Base-by-base conservation (phyloP, 352 stramenopile genomes). In the Vaucheria bursata region DNA sequence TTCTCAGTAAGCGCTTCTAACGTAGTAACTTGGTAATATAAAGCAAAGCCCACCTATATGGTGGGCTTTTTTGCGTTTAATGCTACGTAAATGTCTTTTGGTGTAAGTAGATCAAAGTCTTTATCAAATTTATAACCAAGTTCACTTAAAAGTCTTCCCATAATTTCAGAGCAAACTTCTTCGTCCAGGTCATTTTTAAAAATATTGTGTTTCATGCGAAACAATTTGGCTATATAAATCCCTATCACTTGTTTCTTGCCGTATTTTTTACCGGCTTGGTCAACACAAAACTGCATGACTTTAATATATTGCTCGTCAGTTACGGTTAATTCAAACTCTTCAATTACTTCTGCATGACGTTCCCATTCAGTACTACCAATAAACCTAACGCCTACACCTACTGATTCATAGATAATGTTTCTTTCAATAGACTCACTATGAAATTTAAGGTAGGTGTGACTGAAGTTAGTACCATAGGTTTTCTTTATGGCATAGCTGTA, bases 81-180 rank as follows among this genome's bases (percentile, higher is more conserved):
- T n/a, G n/a, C n/a, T n/a, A n/a, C n/a, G n/a, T 59, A 25, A 59
- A 59, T 59, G 25, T 59, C 45, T 59, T 59, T 59, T 59, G 45
- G 45, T 18, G 45, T 59, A 59, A 59, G 12, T 59, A 59, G 25
- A 59, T 59, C 25, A 25, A 59, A 18, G 45, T 59, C 25, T 18
- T 18, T 59, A 25, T 18, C 12, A 59, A 59, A 18, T 18, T 59
- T 59, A 25, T 59, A 59, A 18, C 45, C 45, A 18, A 18, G 12
- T 59, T 18, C 12, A 18, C 25, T 18, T 59, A 59, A 25, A 18
- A 59, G 18, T 59, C 25, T 25, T 18, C 12, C 45, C 18, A 59
- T 25, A 18, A 59, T 18, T 59, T 59, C 45, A 59, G 45, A 59
- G 45, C 45, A 59, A 59, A 18, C 25, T 59, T 59, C 25, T n/a